Base-by-base conservation (phyloP, 441 rosid species). In the Bruguiera hainesii region DNA sequence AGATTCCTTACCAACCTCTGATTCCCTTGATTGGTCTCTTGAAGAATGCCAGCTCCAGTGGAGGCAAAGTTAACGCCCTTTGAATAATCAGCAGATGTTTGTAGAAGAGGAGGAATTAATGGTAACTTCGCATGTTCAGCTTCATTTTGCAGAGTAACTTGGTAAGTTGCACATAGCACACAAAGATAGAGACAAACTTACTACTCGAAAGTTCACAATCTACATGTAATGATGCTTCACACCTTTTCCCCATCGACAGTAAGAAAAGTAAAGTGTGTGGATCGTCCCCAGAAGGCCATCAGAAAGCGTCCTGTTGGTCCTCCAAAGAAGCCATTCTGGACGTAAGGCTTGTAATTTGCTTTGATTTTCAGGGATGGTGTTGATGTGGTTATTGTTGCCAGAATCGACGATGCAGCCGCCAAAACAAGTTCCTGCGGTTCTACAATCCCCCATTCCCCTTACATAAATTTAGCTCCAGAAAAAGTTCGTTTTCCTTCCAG, bases 281-380 rank as follows among this genome's bases (percentile, higher is more conserved):
- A 1, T 18, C 8, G 2, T 79, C 84, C 91, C 87, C 1, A 86
- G 79, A 64, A 69, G 89, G 69, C 87, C 89, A 57, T 87, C 76
- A 8, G 91, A 82, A 84, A 86, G 25, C 87, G 81, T 0, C 89
- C 89, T 0, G 84, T 80, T 6, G 91, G 91, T 20, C 30, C 53
- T 9, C 56, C 33, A 52, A 77, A 80, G 78, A 75, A 81, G 63
- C 84, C 81, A 20, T 71, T 79, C 66, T 67, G 79, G 37, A 85
- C 82, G 25, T 81, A 84, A 1, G 89, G 89, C 64, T 75, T 59
- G 46, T 63, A 50, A 73, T 80, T 66, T 7, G 89, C 86, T 23
- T 83, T 70, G 75, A 71, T 76, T 78, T 18, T 77, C 81, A 18
- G 83, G 72, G 59, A 35, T 69, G 28, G 84, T 81, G 9, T 70